Evolutionary conservation across 495 filamentous ascomycete species (phyloP).

Genomic region (Aspergillus nanangensis): DNA sequence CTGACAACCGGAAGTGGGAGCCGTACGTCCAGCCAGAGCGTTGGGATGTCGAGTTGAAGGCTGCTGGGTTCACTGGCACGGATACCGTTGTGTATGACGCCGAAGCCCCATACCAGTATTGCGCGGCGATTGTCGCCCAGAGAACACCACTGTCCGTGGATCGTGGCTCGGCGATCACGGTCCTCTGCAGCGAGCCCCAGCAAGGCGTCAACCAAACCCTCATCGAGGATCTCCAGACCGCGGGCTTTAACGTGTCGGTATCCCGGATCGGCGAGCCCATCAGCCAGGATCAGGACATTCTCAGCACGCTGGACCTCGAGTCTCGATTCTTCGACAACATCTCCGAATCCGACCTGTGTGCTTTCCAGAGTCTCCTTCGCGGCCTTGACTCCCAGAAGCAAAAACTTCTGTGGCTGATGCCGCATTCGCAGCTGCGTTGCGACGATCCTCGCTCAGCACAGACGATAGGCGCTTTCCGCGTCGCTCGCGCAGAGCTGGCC

Average conservation of each 20-base stretch:
- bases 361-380: slow-evolving; percentile 17
- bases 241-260: slow-evolving; percentile 15
- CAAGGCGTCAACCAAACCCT: too few relatives aligned
- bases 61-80: slow-evolving; percentile 25
- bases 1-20: slow-evolving; percentile 18
- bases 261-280: slow-evolving; percentile 17
- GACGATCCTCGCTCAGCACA: slow-evolving; percentile 31
- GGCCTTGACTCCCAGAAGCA: not conserved
- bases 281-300: slow-evolving; percentile 18
- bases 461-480: slow-evolving; percentile 37
- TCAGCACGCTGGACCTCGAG: slow-evolving; percentile 29
- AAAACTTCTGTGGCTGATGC: slow-evolving; percentile 43
- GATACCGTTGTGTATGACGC: too few relatives aligned
- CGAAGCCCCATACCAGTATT: too few relatives aligned
- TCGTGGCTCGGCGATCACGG: too few relatives aligned
- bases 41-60: slow-evolving; percentile 27
- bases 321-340: slow-evolving; percentile 25
- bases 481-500: slow-evolving; percentile 32
- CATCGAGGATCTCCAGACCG: slow-evolving; percentile 1
- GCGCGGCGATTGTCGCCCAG: too few relatives aligned
- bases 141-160: too few relatives aligned
- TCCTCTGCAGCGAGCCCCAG: too few relatives aligned
- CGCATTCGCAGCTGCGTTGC: slow-evolving; percentile 24
- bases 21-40: slow-evolving; percentile 21
- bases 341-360: slow-evolving; percentile 6